phyloP scores from a whole-genome alignment of 257 asterid genomes.

The Solanum virginianum region DNA sequence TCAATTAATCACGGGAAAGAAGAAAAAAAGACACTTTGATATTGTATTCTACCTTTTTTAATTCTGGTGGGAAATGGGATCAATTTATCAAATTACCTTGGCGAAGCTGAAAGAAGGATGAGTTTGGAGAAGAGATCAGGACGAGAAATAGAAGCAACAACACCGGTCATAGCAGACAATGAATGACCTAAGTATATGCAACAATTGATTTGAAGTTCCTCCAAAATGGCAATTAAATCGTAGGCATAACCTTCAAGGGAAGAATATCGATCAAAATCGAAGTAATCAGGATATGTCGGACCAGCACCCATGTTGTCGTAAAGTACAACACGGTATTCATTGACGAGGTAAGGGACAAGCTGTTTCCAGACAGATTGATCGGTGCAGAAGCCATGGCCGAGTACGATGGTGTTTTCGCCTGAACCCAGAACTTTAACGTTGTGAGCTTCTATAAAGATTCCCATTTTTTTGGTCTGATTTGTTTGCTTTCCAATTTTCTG shows the following conservation, averaged over 20 bases:
- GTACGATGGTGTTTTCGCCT: slow-evolving; percentile 17
- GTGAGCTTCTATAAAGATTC: slow-evolving; percentile 26
- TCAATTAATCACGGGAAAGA: not conserved
- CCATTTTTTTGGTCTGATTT: slow-evolving; percentile 3
- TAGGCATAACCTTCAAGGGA: slow-evolving; percentile 33
- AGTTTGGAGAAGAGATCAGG: slow-evolving; percentile 35
- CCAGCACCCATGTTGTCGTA: slow-evolving; percentile 48
- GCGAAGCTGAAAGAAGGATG: slow-evolving; percentile 20
- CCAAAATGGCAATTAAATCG: slow-evolving; percentile 27
- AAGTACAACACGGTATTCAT: slow-evolving; percentile 18
- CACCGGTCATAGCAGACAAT: slow-evolving; percentile 29
- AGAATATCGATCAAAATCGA: slow-evolving; percentile 28
- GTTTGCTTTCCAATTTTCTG: not conserved
- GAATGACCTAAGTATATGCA: slow-evolving; percentile 34
- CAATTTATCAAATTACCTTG: slow-evolving; percentile 7
- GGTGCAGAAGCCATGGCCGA: slow-evolving; percentile 43
- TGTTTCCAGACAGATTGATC: slow-evolving; percentile 43
- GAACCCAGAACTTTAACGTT: slow-evolving; percentile 26
- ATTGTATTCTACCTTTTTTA: not conserved
- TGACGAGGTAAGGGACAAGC: slow-evolving; percentile 29
- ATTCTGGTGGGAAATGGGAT: too few relatives aligned
- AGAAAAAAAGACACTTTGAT: not conserved
- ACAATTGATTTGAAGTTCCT: slow-evolving; percentile 13
- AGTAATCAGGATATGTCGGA: slow-evolving; percentile 39
- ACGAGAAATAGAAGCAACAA: slow-evolving; percentile 24